Conservation (phyloP, 306 rosid species). For the Trichosanthes cucumerina region DNA sequence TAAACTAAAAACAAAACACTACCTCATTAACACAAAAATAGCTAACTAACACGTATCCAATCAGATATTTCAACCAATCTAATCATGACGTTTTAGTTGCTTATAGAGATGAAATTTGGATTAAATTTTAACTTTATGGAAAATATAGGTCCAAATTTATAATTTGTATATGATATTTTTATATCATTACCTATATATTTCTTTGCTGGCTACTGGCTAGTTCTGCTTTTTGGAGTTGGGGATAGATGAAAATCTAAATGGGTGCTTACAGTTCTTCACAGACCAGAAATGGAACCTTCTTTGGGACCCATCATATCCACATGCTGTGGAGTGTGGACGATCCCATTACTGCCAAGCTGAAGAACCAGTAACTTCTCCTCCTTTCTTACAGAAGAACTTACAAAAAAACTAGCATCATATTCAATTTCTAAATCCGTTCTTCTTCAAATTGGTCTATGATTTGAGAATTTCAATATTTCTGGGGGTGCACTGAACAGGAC, state of each 20-base stretch:
- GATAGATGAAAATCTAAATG: conserved; percentile 10
- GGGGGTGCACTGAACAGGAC: conserved; percentile 3
- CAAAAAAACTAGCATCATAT: not conserved
- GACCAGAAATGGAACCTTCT: not conserved
- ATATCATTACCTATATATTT: not conserved
- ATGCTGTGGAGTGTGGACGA: conserved; percentile 26
- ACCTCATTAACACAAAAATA: too few species aligned
- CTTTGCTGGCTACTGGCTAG: not conserved
- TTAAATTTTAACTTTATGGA: too few species aligned
- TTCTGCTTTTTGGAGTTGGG: not conserved
- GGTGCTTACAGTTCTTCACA: not conserved
- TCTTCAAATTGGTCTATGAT: not conserved
- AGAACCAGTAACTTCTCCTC: not conserved
- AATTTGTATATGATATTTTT: too few species aligned
- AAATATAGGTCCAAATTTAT: too few species aligned
- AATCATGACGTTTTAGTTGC: too few species aligned
- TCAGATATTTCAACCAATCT: too few species aligned
- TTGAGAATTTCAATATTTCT: not conserved
- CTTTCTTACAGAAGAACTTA: too few species aligned
- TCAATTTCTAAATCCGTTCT: not conserved
- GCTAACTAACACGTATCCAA: too few species aligned
- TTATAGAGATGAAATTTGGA: too few species aligned
- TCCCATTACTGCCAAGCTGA: conserved; percentile 22
- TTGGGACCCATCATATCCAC: conserved; percentile 72
- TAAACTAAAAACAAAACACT: too few species aligned